Percentiles rank a stretch among this genome's conserved stretches.
Conservation (phyloP, 2,329 filamentous ascomycete genomes). For the Diaporthe australafricana region DNA sequence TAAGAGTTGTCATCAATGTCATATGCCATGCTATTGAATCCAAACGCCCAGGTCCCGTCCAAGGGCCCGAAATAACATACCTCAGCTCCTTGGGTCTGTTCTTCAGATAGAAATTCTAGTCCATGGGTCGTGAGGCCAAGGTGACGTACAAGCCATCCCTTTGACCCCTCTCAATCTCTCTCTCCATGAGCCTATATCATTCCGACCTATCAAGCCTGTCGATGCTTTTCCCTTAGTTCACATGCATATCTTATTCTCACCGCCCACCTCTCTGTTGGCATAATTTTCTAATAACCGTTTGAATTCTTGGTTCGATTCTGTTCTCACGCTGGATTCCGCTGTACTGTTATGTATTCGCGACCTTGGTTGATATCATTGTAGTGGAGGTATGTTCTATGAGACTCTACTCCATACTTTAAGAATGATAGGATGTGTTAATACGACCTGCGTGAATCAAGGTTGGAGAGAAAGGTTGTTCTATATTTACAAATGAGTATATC, state of each 20-base stretch:
- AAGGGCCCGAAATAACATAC: too few species aligned
- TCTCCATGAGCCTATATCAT: too few species aligned
- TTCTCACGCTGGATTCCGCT: accelerated
- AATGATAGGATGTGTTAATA: neutral
- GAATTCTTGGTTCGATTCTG: accelerated
- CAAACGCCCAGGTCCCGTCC: too few species aligned
- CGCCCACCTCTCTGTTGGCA: neutral
- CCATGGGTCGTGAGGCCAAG: too few species aligned
- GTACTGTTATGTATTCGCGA: accelerated
- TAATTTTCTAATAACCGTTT: neutral
- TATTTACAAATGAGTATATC: neutral
- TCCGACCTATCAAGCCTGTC: neutral
- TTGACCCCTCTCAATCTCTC: too few species aligned
- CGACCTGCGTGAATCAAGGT: neutral
- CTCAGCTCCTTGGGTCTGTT: too few species aligned
- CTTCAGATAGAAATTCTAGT: too few species aligned
- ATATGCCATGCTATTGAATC: too few species aligned
- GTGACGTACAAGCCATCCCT: too few species aligned
- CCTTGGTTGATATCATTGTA: neutral
- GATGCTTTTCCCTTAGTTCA: neutral
- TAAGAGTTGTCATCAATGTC: too few species aligned
- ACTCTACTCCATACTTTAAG: neutral
- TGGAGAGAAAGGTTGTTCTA: neutral
- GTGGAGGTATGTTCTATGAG: neutral
- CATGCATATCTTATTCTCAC: accelerated